Conservation (phyloP, 768 basidiomycete genomes). For the Psilocybe cubensis region DNA sequence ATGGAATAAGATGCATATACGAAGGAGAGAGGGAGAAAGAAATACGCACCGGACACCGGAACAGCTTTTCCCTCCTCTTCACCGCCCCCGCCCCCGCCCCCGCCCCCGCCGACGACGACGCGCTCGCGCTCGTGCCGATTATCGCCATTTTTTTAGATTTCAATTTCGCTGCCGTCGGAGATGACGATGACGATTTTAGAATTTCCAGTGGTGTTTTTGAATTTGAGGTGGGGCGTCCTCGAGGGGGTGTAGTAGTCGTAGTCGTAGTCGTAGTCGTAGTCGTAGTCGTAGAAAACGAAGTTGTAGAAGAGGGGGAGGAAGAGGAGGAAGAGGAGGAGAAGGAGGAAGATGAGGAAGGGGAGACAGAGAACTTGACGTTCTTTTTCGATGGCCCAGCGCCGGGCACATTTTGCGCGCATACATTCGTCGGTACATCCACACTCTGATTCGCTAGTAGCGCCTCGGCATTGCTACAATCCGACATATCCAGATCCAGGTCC, state of each 20-base stretch:
- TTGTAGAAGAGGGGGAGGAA: too few species aligned
- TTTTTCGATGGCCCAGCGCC: constrained; percentile 4
- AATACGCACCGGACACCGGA: constrained; percentile 52
- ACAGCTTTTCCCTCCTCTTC: constrained; percentile 45
- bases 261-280: too few species aligned
- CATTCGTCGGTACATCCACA: neutral
- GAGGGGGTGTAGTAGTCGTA: neutral
- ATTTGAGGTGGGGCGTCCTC: neutral
- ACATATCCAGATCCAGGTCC: constrained; percentile 11
- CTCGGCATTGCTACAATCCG: neutral
- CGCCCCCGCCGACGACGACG: too few species aligned
- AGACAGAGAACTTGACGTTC: neutral
- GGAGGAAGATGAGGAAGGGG: too few species aligned
- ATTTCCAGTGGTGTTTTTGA: neutral
- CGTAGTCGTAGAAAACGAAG: too few species aligned
- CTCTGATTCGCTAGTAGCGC: neutral
- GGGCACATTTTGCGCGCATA: neutral
- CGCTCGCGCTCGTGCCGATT: neutral
- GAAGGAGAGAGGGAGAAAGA: neutral
- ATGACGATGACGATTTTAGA: neutral
- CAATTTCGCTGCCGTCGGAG: neutral
- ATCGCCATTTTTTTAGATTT: constrained; percentile 4
- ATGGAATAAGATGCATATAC: neutral
- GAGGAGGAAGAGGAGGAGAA: too few species aligned
- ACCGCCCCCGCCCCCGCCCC: too few species aligned